These are phyloP conservation scores for Claviceps paspali DNA, from an alignment of 2,329 filamentous ascomycete genomes.

Conservation along the genomic window DNA sequence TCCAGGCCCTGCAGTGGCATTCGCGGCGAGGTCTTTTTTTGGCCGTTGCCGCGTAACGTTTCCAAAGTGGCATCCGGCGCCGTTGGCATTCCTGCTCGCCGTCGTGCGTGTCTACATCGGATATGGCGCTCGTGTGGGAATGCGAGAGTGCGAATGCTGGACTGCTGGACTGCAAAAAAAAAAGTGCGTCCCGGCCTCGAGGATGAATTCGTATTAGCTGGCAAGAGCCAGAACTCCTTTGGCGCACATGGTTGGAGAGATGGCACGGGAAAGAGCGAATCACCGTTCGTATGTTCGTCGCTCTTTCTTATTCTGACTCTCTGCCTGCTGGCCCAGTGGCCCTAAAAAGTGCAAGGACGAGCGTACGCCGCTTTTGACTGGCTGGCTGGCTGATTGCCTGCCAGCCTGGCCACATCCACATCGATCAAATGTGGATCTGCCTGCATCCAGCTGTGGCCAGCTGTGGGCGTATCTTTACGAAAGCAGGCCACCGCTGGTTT, in stretches of 20 bases:
- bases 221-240: background rate
- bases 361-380: background rate
- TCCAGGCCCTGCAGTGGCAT: background rate
- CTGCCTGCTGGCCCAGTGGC: too few species aligned
- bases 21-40: background rate
- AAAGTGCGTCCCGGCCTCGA: background rate
- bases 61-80: background rate
- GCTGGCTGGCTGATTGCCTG: background rate
- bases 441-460: background rate
- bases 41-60: background rate
- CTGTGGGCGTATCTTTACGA: too few species aligned
- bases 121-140: background rate
- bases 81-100: background rate
- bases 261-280: background rate
- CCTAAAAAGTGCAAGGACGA: background rate
- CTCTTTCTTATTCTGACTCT: background rate
- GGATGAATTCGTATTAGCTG: background rate
- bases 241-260: background rate
- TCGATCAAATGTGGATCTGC: background rate
- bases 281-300: background rate
- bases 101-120: background rate
- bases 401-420: background rate
- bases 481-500: too few species aligned
- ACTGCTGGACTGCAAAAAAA: too few species aligned
- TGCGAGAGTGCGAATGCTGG: background rate